Conservation (phyloP, 495 filamentous ascomycete genomes). For the Hyaloscypha finlandica region DNA sequence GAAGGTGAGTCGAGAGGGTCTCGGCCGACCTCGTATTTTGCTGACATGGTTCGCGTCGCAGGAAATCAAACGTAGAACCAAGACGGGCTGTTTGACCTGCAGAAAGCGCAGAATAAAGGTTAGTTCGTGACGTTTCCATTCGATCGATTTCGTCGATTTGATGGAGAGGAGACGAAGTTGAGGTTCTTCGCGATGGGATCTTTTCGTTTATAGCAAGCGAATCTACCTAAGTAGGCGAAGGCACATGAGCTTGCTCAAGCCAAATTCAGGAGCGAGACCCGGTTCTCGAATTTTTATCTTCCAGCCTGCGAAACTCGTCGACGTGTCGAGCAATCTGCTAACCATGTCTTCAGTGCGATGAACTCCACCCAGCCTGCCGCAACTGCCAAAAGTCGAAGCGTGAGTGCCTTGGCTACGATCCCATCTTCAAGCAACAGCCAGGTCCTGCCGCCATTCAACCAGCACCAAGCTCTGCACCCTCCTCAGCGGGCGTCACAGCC, state of each 20-base stretch:
- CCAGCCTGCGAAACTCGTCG: conserved; percentile 7
- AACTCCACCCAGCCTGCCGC: conserved; percentile 89
- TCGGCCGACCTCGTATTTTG: conserved; percentile 18
- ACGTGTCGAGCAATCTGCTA: conserved; percentile 21
- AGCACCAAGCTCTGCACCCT: conserved; percentile 42
- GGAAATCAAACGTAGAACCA: conserved; percentile 97
- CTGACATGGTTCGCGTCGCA: conserved; percentile 34
- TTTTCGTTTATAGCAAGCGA: conserved; percentile 41
- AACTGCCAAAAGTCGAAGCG: conserved; percentile 99
- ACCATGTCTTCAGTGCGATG: conserved; percentile 74
- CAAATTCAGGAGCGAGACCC: conserved; percentile 30
- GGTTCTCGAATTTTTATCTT: conserved; percentile 15
- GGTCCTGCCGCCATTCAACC: conserved; percentile 79
- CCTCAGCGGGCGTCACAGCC: conserved; percentile 31
- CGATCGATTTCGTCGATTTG: conserved; percentile 13
- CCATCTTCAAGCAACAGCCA: conserved; percentile 90
- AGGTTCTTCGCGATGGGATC: conserved; percentile 34
- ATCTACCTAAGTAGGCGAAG: conserved; percentile 49
- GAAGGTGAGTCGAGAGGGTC: conserved; percentile 56
- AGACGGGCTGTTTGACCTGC: conserved; percentile 97
- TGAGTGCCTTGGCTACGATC: conserved; percentile 96
- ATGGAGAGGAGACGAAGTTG: conserved; percentile 25
- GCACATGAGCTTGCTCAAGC: conserved; percentile 45
- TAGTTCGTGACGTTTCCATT: conserved; percentile 42
- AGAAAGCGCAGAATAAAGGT: conserved; percentile 98